Conservation (phyloP, 495 filamentous ascomycete genomes). For the Geoglossum glabrum region DNA sequence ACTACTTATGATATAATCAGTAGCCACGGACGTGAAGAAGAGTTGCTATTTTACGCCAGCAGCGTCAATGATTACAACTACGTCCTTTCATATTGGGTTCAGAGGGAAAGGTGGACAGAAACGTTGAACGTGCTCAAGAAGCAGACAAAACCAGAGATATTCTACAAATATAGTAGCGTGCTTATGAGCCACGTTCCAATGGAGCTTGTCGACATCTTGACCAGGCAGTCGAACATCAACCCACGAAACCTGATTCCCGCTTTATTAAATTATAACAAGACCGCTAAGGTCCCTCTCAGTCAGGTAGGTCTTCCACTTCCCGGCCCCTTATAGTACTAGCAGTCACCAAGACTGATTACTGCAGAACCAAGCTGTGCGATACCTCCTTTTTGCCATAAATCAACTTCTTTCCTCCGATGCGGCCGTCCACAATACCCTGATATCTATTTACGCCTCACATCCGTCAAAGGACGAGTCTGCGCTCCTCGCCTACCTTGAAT, state of each 20-base stretch:
- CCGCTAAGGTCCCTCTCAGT: slow-evolving; percentile 35
- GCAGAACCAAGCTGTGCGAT: slow-evolving; percentile 86
- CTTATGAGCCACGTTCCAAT: slow-evolving; percentile 73
- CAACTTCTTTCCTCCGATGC: slow-evolving; percentile 63
- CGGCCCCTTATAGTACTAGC: not conserved
- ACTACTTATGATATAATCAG: slow-evolving; percentile 92
- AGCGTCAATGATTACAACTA: slow-evolving; percentile 81
- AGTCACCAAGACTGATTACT: not conserved
- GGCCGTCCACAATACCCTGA: slow-evolving; percentile 92
- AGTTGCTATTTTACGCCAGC: slow-evolving; percentile 77
- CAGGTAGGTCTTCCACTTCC: slow-evolving; percentile 19
- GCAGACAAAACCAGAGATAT: slow-evolving; percentile 78
- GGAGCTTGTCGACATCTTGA: slow-evolving; percentile 78
- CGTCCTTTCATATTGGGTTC: slow-evolving; percentile 91
- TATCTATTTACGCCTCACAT: slow-evolving; percentile 87
- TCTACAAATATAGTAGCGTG: slow-evolving; percentile 92
- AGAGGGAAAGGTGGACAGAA: slow-evolving; percentile 85
- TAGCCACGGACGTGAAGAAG: slow-evolving; percentile 82
- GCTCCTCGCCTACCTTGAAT: slow-evolving; percentile 71
- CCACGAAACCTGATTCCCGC: slow-evolving; percentile 79
- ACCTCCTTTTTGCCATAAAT: slow-evolving; percentile 83
- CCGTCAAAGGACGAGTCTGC: slow-evolving; percentile 60
- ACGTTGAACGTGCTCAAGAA: slow-evolving; percentile 71
- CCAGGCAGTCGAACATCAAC: slow-evolving; percentile 78
- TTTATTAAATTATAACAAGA: slow-evolving; percentile 76